phyloP scores from a whole-genome alignment of 805 yeast species.

The Ogataea chonburiensis region DNA sequence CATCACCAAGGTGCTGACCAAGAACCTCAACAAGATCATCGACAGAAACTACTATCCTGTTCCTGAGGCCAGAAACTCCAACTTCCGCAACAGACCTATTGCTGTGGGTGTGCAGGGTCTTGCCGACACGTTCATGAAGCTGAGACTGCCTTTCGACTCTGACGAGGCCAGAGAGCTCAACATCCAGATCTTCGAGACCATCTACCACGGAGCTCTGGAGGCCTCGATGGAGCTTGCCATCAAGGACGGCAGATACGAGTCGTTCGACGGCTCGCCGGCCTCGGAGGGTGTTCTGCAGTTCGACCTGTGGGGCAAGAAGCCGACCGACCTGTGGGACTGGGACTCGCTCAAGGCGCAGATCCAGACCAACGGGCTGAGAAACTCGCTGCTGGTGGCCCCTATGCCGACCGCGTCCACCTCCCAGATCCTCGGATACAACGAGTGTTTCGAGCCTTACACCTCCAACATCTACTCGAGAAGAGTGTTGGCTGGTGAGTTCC shows the following conservation, averaged over 20 bases:
- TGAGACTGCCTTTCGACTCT: constrained; percentile 58
- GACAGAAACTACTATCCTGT: constrained; percentile 59
- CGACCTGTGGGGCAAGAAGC: constrained; percentile 59
- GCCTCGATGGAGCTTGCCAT: constrained; percentile 54
- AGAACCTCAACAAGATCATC: constrained; percentile 55
- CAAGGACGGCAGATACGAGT: constrained; percentile 49
- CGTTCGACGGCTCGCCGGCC: constrained; percentile 58
- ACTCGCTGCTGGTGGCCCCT: constrained; percentile 60
- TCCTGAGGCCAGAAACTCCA: constrained; percentile 51
- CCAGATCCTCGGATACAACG: constrained; percentile 60
- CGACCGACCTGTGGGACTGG: constrained; percentile 60
- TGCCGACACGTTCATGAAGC: constrained; percentile 56
- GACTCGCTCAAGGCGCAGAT: constrained; percentile 50
- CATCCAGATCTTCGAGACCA: constrained; percentile 60
- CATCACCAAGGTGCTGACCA: constrained; percentile 52
- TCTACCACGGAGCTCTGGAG: constrained; percentile 59
- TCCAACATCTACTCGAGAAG: constrained; percentile 62
- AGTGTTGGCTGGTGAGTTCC: constrained; percentile 64
- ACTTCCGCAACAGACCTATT: constrained; percentile 59
- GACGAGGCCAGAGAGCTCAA: constrained; percentile 55
- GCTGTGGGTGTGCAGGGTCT: constrained; percentile 65
- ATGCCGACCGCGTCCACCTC: constrained; percentile 71
- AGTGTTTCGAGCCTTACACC: constrained; percentile 63
- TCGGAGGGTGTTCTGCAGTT: constrained; percentile 56
- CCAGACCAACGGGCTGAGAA: constrained; percentile 51